These are phyloP conservation scores for Ophiostoma ulmi DNA, from an alignment of 2,329 filamentous ascomycete species.

Conservation along the genomic window DNA sequence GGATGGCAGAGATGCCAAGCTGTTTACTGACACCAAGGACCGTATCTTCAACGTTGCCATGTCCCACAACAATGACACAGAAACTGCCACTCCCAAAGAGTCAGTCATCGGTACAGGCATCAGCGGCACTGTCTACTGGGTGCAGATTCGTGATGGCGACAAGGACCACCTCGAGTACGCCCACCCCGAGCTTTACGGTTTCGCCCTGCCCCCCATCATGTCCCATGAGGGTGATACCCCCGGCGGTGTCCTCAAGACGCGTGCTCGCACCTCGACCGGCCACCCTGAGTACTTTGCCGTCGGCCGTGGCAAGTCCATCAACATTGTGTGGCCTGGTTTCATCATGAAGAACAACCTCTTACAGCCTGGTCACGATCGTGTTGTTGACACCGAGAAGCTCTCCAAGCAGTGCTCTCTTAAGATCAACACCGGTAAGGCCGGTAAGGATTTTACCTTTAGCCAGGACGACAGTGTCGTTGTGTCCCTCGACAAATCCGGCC, in stretches of 20 bases:
- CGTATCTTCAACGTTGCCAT: slow-evolving; percentile 92
- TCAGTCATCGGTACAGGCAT: slow-evolving; percentile 87
- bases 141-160: slow-evolving; percentile 68
- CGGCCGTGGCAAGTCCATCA: slow-evolving; percentile 91
- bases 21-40: slow-evolving; percentile 87
- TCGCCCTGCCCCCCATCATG: slow-evolving; percentile 81
- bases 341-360: slow-evolving; percentile 59
- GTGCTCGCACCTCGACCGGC: slow-evolving; percentile 80
- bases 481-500: slow-evolving; percentile 92
- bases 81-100: slow-evolving; percentile 58
- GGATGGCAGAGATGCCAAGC: slow-evolving; percentile 82
- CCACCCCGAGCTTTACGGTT: slow-evolving; percentile 76
- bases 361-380: slow-evolving; percentile 58
- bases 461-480: slow-evolving; percentile 93
- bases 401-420: slow-evolving; percentile 81
- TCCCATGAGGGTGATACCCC: slow-evolving; percentile 85
- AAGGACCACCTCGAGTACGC: slow-evolving; percentile 75
- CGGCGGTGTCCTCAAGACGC: slow-evolving; percentile 89
- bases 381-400: slow-evolving; percentile 83
- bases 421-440: slow-evolving; percentile 95
- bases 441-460: slow-evolving; percentile 96
- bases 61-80: slow-evolving; percentile 60
- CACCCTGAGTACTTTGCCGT: slow-evolving; percentile 94
- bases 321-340: slow-evolving; percentile 69
- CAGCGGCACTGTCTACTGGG: slow-evolving; percentile 96